Conservation (phyloP, 202 grass and related monocot species). For the Zizania palustris region DNA sequence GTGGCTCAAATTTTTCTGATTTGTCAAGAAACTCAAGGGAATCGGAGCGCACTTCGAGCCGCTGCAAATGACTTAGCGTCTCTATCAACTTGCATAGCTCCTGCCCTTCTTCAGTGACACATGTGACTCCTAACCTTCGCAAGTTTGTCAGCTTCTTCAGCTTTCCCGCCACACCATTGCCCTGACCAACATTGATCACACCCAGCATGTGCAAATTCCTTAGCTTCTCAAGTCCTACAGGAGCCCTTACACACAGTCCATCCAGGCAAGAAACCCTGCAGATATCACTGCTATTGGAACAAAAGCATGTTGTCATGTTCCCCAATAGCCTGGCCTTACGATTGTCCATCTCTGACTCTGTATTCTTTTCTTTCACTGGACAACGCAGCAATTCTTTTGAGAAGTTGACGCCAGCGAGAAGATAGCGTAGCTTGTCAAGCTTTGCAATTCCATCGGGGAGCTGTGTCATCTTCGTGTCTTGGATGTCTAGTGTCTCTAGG, state of each 20-base stretch:
- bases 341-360: too few relatives aligned
- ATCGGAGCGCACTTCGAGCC: not conserved
- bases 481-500: constrained; percentile 60
- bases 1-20: not conserved
- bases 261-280: too few relatives aligned
- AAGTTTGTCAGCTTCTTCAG: constrained; percentile 44
- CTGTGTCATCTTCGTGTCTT: constrained; percentile 37
- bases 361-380: too few relatives aligned
- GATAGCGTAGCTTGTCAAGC: constrained; percentile 44
- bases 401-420: constrained; percentile 43
- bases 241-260: constrained; percentile 24
- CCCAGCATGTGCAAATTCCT: constrained; percentile 43
- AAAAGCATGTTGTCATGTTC: too few relatives aligned
- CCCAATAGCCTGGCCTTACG: too few relatives aligned
- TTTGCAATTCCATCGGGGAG: constrained; percentile 39
- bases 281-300: too few relatives aligned
- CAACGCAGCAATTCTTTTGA: not conserved
- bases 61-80: constrained; percentile 24
- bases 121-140: constrained; percentile 38
- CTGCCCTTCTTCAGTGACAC: not conserved
- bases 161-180: constrained; percentile 16
- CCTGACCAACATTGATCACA: constrained; percentile 30
- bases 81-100: not conserved
- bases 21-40: not conserved
- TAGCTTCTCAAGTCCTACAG: constrained; percentile 47